Conservation (phyloP, 202 grass and related monocot species). For the Alloteropsis angusta region DNA sequence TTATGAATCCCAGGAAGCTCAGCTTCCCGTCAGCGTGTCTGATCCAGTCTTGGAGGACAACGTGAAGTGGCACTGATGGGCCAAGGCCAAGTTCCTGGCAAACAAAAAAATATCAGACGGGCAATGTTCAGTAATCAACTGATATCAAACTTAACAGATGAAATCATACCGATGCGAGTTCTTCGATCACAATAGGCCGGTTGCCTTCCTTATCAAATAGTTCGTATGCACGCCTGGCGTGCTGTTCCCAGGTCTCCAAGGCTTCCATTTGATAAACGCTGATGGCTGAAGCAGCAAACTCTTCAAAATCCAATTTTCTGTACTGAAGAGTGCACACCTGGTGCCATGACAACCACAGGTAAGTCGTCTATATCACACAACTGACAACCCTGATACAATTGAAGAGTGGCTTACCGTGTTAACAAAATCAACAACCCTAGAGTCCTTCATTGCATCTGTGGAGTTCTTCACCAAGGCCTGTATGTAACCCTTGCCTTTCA, state of each 20-base stretch:
- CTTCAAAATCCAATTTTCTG: slow-evolving; percentile 95
- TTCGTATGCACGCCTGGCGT: slow-evolving; percentile 72
- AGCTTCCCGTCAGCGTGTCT: slow-evolving; percentile 87
- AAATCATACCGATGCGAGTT: slow-evolving; percentile 77
- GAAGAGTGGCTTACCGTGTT: slow-evolving; percentile 43
- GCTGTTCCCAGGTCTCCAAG: slow-evolving; percentile 91
- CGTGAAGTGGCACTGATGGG: slow-evolving; percentile 85
- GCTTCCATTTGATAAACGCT: slow-evolving; percentile 98
- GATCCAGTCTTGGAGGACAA: slow-evolving; percentile 98
- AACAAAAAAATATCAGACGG: neutral
- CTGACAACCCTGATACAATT: neutral
- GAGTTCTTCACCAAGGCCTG: slow-evolving; percentile 84
- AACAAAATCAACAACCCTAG: slow-evolving; percentile 88
- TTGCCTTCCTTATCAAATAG: slow-evolving; percentile 96
- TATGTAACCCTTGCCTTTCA: neutral
- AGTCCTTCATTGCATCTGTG: slow-evolving; percentile 94
- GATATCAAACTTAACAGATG: neutral
- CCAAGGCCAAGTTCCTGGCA: slow-evolving; percentile 87
- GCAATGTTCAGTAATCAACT: neutral
- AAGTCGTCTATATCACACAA: neutral
- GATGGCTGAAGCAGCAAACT: slow-evolving; percentile 84
- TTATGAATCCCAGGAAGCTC: slow-evolving; percentile 96
- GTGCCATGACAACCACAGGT: neutral
- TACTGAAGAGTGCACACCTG: slow-evolving; percentile 99
- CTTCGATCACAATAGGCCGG: slow-evolving; percentile 91